phyloP scores from a whole-genome alignment of 2,329 filamentous ascomycete genomes.

The Macroventuria anomochaeta region DNA sequence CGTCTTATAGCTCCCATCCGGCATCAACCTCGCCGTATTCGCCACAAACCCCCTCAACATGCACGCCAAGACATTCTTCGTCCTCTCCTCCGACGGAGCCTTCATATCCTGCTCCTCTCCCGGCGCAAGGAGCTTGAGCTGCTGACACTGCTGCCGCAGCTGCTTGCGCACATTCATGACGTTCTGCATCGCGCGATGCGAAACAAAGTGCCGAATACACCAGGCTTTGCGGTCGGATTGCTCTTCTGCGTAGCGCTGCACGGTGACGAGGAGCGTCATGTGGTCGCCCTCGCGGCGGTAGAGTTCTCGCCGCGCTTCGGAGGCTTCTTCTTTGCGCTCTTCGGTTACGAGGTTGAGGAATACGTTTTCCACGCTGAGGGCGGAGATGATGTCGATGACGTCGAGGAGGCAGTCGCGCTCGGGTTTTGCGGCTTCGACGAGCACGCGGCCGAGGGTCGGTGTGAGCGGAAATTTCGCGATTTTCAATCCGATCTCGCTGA shows the following conservation, averaged over 20 bases:
- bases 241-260: constrained; percentile 66
- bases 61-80: constrained; percentile 61
- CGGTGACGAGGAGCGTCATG: constrained; percentile 66
- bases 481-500: constrained; percentile 75
- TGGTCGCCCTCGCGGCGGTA: constrained; percentile 69
- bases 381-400: constrained; percentile 81
- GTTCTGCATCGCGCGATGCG: constrained; percentile 69
- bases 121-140: constrained; percentile 50
- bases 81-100: constrained; percentile 51
- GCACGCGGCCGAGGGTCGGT: constrained; percentile 78
- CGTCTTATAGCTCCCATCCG: constrained; percentile 67
- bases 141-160: constrained; percentile 62
- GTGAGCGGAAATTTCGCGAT: constrained; percentile 86
- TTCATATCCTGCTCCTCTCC: constrained; percentile 19
- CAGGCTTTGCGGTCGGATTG: constrained; percentile 65
- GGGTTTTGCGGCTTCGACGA: constrained; percentile 77
- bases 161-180: constrained; percentile 71
- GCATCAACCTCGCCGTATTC: constrained; percentile 66
- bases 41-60: constrained; percentile 65
- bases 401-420: constrained; percentile 78
- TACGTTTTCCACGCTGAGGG: constrained; percentile 69
- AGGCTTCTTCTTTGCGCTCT: constrained; percentile 65
- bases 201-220: constrained; percentile 65
- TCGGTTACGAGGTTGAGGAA: constrained; percentile 66
- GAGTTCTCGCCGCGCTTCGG: constrained; percentile 61